Evolutionary conservation across 257 asterid genomes (phyloP).

Genomic region (Asclepias syriaca): DNA sequence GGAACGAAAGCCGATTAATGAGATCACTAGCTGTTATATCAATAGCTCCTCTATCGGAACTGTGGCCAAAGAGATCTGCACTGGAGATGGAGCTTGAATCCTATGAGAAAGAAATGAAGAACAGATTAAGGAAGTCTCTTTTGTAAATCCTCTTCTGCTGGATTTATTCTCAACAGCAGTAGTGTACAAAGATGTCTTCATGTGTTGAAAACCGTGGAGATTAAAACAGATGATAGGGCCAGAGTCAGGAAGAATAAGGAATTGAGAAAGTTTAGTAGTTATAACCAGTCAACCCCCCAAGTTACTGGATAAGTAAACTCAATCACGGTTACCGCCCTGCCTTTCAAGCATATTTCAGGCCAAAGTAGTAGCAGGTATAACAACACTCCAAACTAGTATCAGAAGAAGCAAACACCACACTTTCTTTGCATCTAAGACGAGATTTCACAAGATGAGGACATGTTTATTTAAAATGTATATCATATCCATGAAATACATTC

Average conservation of each 20-base stretch:
- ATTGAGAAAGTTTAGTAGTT: neutral
- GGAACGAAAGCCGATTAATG: conserved; percentile 83
- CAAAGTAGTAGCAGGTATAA: neutral
- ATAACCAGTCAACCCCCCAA: neutral
- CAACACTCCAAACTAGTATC: neutral
- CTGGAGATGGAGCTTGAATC: conserved; percentile 91
- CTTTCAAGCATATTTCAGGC: neutral
- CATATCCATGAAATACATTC: neutral
- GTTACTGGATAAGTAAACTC: neutral
- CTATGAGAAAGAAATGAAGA: conserved; percentile 29
- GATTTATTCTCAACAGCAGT: neutral
- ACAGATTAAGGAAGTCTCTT: neutral
- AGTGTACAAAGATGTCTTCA: neutral
- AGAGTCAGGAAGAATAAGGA: neutral
- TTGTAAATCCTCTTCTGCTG: neutral
- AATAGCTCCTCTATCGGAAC: conserved; percentile 26
- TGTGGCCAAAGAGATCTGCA: conserved; percentile 83
- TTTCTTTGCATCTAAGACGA: neutral
- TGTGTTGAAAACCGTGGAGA: neutral
- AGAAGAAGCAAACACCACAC: neutral
- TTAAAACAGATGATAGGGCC: too few species aligned
- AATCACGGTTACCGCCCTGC: neutral
- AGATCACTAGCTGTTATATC: conserved; percentile 78
- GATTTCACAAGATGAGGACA: neutral
- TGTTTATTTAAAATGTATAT: neutral